Evolutionary conservation across 768 basidiomycete genomes (phyloP), one percentile per base, ranked within the genome.

Genomic region (Mycena metata): DNA sequence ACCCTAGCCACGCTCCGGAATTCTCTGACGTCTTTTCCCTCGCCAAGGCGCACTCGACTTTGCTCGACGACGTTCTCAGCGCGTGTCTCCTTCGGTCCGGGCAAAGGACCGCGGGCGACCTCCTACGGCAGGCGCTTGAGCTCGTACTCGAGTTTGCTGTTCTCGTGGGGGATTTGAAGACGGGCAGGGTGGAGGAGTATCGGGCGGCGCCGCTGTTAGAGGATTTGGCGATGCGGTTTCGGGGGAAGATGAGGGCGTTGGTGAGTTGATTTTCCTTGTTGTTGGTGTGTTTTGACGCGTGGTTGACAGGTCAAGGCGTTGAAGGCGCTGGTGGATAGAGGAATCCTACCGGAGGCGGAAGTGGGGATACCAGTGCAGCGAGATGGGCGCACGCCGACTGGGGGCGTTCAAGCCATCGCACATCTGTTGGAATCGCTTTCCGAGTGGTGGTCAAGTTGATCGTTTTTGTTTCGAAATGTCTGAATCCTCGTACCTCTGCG

Each of bases 11-110:
- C 41, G 43, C 33, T 19, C 39, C 50, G 49, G 75, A 67, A 24
- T 91, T 91, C 71, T 80, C 85, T n/a, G 93, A 95, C 68, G 89
- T 94, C 8, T 95, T 95, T 74, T 83, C 89, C 36, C 83, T 95
- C 19, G 85, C 91, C 0, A 83, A 85, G 10, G 82, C 84, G 24
- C 95, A 96, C 77, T 92, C 91, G 0, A 77, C 76, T 5, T 76
- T 94, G 47, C 76, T 96, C 73, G 91, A 96, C 73, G 86, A 91
- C 64, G 89, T 96, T 15, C 85, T 96, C 47, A 90, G 85, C 62
- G 90, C 92, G 16, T 95, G 93, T 74, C 81, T 95, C 26, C 77
- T 95, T 52, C 83, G 91, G 46, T 89, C 91, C 0, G 83, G 85
- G 3, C 94, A 96, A 76, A 83, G 86, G 70, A 82, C 84, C 9